Percentiles rank a stretch among this genome's conserved stretches.
phyloP scores from a whole-genome alignment of 176 grass and related monocot species.

The Paspalum vaginatum region DNA sequence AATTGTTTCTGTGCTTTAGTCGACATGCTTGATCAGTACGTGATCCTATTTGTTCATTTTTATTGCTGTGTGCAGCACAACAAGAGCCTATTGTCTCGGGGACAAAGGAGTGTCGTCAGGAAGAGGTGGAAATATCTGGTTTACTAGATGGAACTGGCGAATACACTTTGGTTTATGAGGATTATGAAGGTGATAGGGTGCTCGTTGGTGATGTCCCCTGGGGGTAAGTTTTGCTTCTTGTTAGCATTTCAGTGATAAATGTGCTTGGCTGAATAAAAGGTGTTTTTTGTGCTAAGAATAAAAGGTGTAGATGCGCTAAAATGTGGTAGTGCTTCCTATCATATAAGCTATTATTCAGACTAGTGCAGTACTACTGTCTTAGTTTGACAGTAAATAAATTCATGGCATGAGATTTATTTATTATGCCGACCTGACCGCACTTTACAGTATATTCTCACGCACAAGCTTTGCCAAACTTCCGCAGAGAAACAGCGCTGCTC shows the following conservation, averaged over 20 bases:
- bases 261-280: too few species aligned
- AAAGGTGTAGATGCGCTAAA: neutral
- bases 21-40: neutral
- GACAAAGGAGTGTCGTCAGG: constrained; percentile 1
- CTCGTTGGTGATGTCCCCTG: constrained; percentile 82
- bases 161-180: constrained; percentile 78
- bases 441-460: neutral
- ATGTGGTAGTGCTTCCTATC: neutral
- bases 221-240: constrained; percentile 46
- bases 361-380: neutral
- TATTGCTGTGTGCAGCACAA: constrained; percentile 50
- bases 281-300: too few species aligned
- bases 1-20: neutral
- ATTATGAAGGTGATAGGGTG: constrained; percentile 72
- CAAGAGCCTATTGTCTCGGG: constrained; percentile 19
- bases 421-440: neutral
- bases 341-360: neutral
- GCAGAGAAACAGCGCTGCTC: neutral
- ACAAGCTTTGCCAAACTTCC: neutral
- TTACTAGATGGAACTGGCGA: constrained; percentile 71
- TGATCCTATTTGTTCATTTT: neutral
- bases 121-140: constrained; percentile 48
- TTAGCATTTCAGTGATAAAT: neutral
- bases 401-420: neutral
- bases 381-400: neutral